Conservation (phyloP, 106 monocot genomes). For the Amphibolis antarctica region DNA sequence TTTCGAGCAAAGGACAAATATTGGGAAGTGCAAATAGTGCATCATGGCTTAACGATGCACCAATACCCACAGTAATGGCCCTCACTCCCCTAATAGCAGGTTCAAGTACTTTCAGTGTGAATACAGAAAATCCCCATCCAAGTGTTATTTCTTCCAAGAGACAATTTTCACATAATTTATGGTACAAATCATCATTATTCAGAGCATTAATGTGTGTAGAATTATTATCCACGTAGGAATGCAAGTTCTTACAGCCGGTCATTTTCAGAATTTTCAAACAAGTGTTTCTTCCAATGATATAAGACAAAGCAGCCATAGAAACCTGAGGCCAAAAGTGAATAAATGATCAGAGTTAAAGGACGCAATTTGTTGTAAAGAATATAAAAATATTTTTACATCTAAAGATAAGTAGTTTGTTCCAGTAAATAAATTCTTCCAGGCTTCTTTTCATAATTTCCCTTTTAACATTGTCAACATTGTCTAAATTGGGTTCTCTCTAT, state of each 20-base stretch:
- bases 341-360: not conserved
- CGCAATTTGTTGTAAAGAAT: not conserved
- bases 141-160: conserved; percentile 55
- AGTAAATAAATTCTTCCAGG: no score
- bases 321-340: conserved; percentile 19
- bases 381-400: no score
- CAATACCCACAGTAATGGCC: conserved; percentile 42
- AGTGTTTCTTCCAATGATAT: conserved; percentile 39
- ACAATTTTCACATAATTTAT: conserved; percentile 19
- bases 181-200: conserved; percentile 11
- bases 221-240: not conserved
- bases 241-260: conserved; percentile 38
- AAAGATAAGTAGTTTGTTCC: no score
- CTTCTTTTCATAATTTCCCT: no score
- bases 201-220: not conserved
- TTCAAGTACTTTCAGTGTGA: conserved; percentile 21
- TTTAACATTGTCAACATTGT: no score
- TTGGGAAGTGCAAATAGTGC: conserved; percentile 28
- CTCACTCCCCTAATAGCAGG: conserved; percentile 29
- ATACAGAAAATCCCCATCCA: conserved; percentile 62
- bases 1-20: conserved; percentile 48
- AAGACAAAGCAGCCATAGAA: conserved; percentile 30
- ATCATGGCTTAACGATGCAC: conserved; percentile 37
- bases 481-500: no score
- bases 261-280: conserved; percentile 37